Conservation (phyloP, 805 yeast species). For the Hanseniaspora meyeri region DNA sequence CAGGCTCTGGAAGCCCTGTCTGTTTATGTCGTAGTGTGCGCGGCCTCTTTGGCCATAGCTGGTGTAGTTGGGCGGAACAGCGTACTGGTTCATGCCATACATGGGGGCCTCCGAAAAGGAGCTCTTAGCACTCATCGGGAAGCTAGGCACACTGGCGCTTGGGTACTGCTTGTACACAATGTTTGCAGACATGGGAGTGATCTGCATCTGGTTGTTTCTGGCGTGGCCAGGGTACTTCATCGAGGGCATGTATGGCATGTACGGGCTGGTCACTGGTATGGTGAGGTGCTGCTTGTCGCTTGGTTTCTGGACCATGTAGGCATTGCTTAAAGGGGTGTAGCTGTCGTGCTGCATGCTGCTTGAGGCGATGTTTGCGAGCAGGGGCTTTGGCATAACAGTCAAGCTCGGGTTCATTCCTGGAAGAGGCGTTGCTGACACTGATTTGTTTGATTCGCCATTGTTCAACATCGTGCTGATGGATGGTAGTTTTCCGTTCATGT, state of each 20-base stretch:
- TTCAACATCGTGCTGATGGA: neutral
- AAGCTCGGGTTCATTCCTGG: slow-evolving; percentile 1
- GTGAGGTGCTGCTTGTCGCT: neutral
- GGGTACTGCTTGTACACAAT: neutral
- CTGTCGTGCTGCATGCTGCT: neutral
- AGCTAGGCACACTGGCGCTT: neutral
- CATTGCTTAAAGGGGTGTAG: neutral
- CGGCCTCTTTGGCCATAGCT: neutral
- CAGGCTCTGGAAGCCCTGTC: neutral
- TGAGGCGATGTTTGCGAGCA: neutral
- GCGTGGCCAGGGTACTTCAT: neutral
- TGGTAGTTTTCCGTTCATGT: neutral
- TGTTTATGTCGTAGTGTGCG: neutral
- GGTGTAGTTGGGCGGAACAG: neutral
- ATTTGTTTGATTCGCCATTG: neutral
- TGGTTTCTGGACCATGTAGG: neutral
- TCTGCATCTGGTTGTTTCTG: neutral
- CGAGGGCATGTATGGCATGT: neutral
- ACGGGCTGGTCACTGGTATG: neutral
- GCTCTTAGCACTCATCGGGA: neutral
- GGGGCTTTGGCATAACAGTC: neutral
- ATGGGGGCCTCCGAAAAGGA: neutral
- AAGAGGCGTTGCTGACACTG: neutral
- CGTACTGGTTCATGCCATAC: neutral
- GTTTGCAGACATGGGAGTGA: slow-evolving; percentile 3